Evolutionary conservation across 2,329 filamentous ascomycete genomes (phyloP).

Genomic region (Aspergillus tanneri): DNA sequence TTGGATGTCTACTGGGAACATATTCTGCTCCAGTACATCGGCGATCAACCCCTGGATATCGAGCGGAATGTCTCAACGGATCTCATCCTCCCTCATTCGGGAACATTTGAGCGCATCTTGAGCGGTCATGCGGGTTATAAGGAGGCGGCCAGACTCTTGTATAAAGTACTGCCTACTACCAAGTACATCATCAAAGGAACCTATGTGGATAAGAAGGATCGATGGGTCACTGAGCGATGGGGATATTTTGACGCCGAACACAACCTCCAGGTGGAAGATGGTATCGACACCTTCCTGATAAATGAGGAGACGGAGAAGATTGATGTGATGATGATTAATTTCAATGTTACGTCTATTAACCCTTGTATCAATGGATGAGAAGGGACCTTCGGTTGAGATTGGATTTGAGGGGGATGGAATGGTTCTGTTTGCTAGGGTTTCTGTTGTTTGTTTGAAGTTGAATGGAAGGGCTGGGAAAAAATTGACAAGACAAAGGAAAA

Average conservation of each 20-base stretch:
- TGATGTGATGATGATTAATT: conserved; percentile 12
- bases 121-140: conserved; percentile 6
- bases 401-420: too few relatives aligned
- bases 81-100: conserved; percentile 6
- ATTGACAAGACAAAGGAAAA: too few relatives aligned
- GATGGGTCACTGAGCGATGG: conserved; percentile 13
- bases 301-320: conserved; percentile 8
- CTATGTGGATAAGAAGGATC: neutral
- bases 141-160: conserved; percentile 9
- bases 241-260: conserved; percentile 3
- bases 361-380: too few relatives aligned
- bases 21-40: conserved; percentile 15
- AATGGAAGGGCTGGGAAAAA: too few relatives aligned
- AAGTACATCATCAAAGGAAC: conserved; percentile 9
- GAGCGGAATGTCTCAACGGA: conserved; percentile 9
- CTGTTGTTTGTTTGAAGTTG: too few relatives aligned
- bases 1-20: conserved; percentile 14
- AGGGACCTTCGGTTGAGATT: too few relatives aligned
- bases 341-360: too few relatives aligned
- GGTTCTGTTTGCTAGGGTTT: too few relatives aligned
- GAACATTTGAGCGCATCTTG: conserved; percentile 9
- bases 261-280: conserved; percentile 6
- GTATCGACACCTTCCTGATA: conserved; percentile 12
- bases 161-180: conserved; percentile 9
- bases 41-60: conserved; percentile 10